phyloP scores from a whole-genome alignment of 2,329 filamentous ascomycete genomes.

The Phyllosticta citribraziliensis region DNA sequence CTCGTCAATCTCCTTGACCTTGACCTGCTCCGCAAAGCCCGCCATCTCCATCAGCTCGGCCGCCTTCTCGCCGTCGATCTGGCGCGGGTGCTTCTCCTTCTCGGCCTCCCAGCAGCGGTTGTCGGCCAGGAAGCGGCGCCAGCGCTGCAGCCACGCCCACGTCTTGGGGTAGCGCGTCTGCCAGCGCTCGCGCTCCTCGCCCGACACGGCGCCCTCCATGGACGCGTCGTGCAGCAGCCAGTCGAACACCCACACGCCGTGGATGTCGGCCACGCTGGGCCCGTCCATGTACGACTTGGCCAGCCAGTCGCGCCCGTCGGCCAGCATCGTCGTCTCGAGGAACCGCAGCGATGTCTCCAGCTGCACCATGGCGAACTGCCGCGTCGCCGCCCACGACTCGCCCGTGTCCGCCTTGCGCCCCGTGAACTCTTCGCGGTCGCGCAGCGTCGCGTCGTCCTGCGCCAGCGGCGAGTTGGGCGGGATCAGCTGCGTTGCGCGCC shows the following conservation, averaged over 20 bases:
- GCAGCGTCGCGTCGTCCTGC: not conserved
- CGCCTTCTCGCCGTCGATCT: slow-evolving; percentile 44
- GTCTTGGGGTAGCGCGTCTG: not conserved
- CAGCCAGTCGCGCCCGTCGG: slow-evolving; percentile 53
- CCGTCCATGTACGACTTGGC: slow-evolving; percentile 28
- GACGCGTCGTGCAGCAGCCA: slow-evolving; percentile 42
- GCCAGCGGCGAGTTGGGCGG: slow-evolving; percentile 5
- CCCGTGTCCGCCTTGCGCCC: slow-evolving; percentile 14
- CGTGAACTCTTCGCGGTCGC: not conserved
- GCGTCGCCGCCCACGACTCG: slow-evolving; percentile 29
- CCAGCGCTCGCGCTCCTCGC: slow-evolving; percentile 20
- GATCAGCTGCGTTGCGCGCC: slow-evolving; percentile 25
- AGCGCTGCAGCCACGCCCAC: not conserved
- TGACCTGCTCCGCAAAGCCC: slow-evolving; percentile 18
- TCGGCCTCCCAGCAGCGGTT: not conserved
- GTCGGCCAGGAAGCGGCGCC: not conserved
- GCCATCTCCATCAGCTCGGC: slow-evolving; percentile 32
- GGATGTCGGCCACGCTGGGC: slow-evolving; percentile 56
- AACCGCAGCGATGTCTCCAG: slow-evolving; percentile 46
- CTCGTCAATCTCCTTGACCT: slow-evolving; percentile 30
- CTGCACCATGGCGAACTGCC: slow-evolving; percentile 48
- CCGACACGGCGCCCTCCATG: slow-evolving; percentile 44
- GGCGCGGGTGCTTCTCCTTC: slow-evolving; percentile 25
- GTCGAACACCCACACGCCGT: slow-evolving; percentile 52
- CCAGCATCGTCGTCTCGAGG: slow-evolving; percentile 53